Evolutionary conservation across 805 yeast genomes (phyloP), one percentile per base, ranked within the genome.

Genomic region (Suhomyces canberraensis): DNA sequence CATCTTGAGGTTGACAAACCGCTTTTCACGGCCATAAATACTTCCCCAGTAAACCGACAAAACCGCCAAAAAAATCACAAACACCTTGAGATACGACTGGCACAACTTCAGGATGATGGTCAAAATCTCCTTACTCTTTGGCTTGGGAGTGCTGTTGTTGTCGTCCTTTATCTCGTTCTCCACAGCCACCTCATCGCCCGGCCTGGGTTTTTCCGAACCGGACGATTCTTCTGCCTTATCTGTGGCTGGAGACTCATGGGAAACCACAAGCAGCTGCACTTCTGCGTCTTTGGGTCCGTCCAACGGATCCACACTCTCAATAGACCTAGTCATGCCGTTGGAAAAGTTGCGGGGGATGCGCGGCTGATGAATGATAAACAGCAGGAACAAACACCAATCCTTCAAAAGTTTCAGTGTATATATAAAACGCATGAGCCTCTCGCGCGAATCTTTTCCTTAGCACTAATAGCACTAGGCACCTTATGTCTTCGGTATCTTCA

Each of bases 11-110:
- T 67, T 63, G 28, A 35, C 41, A 15, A 61, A 47, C 11, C 72
- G 52, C 14, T 33, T 33, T 25, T 51, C 43, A 26, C 72, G 53
- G 4, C 46, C 44, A 46, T 55, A 64, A 37, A 56, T 40, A 11
- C 71, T 52, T 5, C 71, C 73, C 73, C 73, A 67, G 42, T 67
- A 67, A 20, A 67, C 51, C 9, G 69, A 58, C 31, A 67, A 57
- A 4, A 65, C 44, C 4, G 54, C 62, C 16, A 66, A 46, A 30
- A 60, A 57, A 27, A 51, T 29, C 33, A 37, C 29, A 39, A 55
- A 47, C 19, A 60, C 38, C 29, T 40, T 31, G 31, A 56, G 31
- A 35, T 50, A 54, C 13, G 51, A 55, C 16, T 31, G 32, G 28
- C 39, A 17, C 17, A 56, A 48, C 35, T 27, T 39, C 22, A 22